Base-by-base conservation (phyloP, 495 filamentous ascomycete species). In the Aspergillus egyptiacus region DNA sequence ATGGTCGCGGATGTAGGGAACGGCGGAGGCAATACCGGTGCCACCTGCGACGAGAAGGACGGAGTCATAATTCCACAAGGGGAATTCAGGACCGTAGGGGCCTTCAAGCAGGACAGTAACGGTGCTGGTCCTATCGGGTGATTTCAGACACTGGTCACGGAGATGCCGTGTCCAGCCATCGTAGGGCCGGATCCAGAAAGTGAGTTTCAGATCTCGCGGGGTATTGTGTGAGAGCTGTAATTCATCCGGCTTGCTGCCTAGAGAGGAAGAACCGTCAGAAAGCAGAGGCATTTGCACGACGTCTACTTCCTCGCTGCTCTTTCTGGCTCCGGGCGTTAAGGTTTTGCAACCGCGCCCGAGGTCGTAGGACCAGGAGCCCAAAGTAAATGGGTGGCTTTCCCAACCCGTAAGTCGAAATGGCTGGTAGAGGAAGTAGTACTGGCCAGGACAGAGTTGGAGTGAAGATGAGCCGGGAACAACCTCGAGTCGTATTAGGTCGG, bases 301-400 rank as follows among this genome's bases (percentile, higher is more conserved):
- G 20, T 68, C 62, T 5, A 57, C 6, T 0, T 27, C 23, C 8
- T 54, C 40, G n/a, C 42, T 23, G 7, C 22, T 14, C 13, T 59
- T 61, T 8, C 39, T 14, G 0, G 13, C 11, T 5, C 28, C 22
- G 4, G 46, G 30, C 2, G 48, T 30, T 27, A n/a, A 9, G 1
- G 46, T 33, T 30, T 43, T 28, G 0, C 25, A 3, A 6, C 25
- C 35, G 2, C 3, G 22, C 3, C 38, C 55, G 11, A 50, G n/a
- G 10, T 63, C 51, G 24, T 61, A 64, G 9, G 50, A 61, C 72
- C 70, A 75, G 15, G 61, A 55, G 2, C 75, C 77, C 5, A 82
- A 57, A 0, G 80, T 82, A 49, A 83, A 83, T 0, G 79, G 80
- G 48, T 83, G 80, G 42, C 68, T 80, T 50, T 82, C 75, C 76